Evolutionary conservation across 495 filamentous ascomycete species (phyloP).

Genomic region (Penicillium goetzii): DNA sequence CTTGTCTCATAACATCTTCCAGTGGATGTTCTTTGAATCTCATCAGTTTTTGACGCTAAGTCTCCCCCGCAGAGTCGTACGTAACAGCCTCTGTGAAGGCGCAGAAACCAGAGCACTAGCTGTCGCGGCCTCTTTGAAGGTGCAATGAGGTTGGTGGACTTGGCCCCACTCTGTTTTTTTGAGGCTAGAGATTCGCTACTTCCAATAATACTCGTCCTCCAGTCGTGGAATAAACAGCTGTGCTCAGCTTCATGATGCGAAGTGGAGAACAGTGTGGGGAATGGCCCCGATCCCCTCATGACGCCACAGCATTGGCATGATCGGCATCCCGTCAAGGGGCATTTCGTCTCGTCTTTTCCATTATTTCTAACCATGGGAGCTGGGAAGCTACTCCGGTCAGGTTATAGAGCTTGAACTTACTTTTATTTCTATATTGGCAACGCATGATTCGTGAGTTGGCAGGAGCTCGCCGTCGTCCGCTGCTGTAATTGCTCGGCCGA

Average conservation of each 20-base stretch:
- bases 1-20: neutral
- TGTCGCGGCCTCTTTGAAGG: slow-evolving; percentile 1
- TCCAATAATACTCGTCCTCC: neutral
- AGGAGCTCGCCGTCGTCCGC: neutral
- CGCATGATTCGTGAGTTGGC: neutral
- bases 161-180: neutral
- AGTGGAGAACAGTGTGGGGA: slow-evolving; percentile 10
- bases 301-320: slow-evolving; percentile 13
- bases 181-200: neutral
- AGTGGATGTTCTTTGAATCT: neutral
- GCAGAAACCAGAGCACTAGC: neutral
- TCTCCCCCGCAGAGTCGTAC: neutral
- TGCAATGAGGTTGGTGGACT: slow-evolving; percentile 9
- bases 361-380: neutral
- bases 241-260: neutral
- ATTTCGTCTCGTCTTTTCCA: neutral
- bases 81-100: neutral
- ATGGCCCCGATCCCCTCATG: neutral
- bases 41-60: neutral
- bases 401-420: neutral
- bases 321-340: neutral
- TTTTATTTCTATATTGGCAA: neutral
- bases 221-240: neutral
- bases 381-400: neutral
- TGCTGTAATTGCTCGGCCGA: neutral